phyloP scores from a whole-genome alignment of 495 filamentous ascomycete species.

The Hapsidospora chrysogenum region DNA sequence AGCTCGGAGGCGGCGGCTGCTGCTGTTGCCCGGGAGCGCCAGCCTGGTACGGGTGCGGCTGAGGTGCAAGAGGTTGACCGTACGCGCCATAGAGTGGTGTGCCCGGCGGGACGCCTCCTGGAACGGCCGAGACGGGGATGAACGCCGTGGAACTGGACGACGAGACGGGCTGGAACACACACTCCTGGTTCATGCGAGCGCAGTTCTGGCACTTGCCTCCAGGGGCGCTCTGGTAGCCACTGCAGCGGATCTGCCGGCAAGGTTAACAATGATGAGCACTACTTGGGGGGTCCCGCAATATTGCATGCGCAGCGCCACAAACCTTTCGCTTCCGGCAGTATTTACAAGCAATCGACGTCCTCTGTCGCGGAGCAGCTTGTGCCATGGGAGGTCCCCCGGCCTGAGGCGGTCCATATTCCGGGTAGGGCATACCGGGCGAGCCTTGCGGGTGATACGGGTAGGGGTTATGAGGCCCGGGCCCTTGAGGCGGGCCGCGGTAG shows the following conservation, averaged over 20 bases:
- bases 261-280: constrained; percentile 7
- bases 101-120: constrained; percentile 29
- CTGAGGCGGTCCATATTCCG: constrained; percentile 11
- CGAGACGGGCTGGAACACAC: constrained; percentile 32
- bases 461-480: constrained; percentile 9
- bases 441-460: constrained; percentile 9
- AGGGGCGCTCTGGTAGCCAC: constrained; percentile 29
- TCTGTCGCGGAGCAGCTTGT: constrained; percentile 28
- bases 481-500: not conserved
- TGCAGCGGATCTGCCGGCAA: constrained; percentile 28
- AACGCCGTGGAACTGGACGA: constrained; percentile 28
- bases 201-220: constrained; percentile 35
- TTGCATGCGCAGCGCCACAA: too few relatives aligned
- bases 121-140: constrained; percentile 28
- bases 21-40: not conserved
- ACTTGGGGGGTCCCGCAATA: too few relatives aligned
- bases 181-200: constrained; percentile 32
- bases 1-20: not conserved
- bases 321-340: constrained; percentile 36
- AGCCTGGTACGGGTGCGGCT: not conserved
- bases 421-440: constrained; percentile 7
- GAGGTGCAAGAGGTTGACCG: constrained; percentile 24
- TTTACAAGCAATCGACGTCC: constrained; percentile 33
- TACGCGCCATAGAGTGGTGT: constrained; percentile 31
- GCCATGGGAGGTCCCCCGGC: constrained; percentile 12